phyloP scores from a whole-genome alignment of 2,329 filamentous ascomycete genomes.

The Cladosporium oxysporum region DNA sequence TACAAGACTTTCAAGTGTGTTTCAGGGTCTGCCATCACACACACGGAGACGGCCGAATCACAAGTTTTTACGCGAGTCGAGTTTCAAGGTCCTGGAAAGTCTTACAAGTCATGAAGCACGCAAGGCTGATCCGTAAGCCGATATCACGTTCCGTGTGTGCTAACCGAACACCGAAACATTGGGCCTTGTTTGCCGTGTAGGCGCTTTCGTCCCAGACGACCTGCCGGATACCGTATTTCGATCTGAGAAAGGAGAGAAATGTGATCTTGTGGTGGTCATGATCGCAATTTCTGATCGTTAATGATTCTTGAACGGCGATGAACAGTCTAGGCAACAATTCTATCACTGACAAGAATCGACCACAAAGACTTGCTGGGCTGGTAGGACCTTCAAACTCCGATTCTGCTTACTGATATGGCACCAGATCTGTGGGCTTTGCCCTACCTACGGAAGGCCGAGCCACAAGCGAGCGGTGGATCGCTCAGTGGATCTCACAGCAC shows the following conservation, averaged over 20 bases:
- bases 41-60: neutral
- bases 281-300: neutral
- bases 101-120: neutral
- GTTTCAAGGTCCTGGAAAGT: neutral
- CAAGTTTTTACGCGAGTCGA: neutral
- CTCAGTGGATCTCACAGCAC: neutral
- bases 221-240: neutral
- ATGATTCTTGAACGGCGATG: neutral
- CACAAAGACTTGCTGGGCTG: neutral
- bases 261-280: neutral
- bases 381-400: neutral
- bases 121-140: neutral
- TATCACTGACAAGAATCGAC: neutral
- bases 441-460: neutral
- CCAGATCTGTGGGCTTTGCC: neutral
- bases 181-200: neutral
- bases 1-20: neutral
- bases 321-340: no score
- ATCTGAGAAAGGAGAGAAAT: neutral
- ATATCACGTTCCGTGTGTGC: neutral
- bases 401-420: constrained; percentile 6
- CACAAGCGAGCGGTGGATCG: constrained; percentile 14
- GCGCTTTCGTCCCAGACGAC: neutral
- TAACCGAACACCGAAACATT: neutral
- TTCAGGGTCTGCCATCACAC: neutral